These are phyloP conservation scores for Magnolia sinica DNA, from an alignment of 164 flowering plant genomes.

Conservation along the genomic window DNA sequence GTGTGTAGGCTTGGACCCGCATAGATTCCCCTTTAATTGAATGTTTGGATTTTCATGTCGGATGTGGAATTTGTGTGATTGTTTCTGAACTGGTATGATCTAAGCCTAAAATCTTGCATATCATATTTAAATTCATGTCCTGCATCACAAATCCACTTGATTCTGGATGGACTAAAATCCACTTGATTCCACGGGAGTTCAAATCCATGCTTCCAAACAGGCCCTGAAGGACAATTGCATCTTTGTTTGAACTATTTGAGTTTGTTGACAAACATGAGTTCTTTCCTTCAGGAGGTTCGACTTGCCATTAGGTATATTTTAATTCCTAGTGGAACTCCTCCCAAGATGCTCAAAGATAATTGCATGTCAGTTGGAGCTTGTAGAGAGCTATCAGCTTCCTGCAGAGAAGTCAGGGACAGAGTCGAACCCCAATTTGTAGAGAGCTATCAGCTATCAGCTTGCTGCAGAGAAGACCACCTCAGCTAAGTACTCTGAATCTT, in stretches of 20 bases:
- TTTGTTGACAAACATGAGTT: neutral
- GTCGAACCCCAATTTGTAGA: conserved; percentile 70
- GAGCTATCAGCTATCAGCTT: conserved; percentile 86
- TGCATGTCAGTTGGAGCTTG: conserved; percentile 83
- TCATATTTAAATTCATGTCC: no score
- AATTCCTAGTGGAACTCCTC: conserved; percentile 96
- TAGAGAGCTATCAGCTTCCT: conserved; percentile 81
- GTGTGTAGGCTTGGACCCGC: no score
- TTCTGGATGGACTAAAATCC: no score
- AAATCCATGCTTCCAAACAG: no score
- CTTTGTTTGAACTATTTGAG: neutral
- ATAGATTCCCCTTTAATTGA: no score
- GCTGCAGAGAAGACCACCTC: conserved; percentile 57
- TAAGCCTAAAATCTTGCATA: no score
- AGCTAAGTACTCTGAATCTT: conserved; percentile 25
- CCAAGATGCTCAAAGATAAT: conserved; percentile 86
- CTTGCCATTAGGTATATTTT: conserved; percentile 96
- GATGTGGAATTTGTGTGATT: no score
- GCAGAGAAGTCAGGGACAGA: conserved; percentile 87
- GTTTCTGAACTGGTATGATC: no score
- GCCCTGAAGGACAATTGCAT: no score
- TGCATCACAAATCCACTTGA: no score
- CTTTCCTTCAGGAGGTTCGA: conserved; percentile 71
- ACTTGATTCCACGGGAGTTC: no score
- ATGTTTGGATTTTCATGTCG: no score